phyloP scores from a whole-genome alignment of 176 grass and related monocot genomes.

The Oryza meyeriana region DNA sequence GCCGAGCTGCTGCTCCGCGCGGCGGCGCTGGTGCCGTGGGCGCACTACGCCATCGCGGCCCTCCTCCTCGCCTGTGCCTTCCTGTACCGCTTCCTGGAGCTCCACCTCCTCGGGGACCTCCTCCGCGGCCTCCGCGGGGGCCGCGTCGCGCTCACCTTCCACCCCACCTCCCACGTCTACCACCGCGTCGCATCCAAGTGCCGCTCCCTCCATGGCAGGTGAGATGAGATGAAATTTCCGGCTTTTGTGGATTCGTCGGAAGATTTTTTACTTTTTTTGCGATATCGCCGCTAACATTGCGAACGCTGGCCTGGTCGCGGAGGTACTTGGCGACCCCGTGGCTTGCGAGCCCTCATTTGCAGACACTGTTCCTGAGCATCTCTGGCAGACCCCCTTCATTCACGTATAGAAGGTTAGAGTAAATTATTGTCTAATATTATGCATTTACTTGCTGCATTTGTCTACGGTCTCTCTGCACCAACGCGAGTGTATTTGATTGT shows the following conservation, averaged over 20 bases:
- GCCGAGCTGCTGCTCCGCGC: conserved; percentile 56
- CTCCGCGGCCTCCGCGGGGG: conserved; percentile 60
- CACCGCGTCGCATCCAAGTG: conserved; percentile 70
- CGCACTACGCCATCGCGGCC: conserved; percentile 49
- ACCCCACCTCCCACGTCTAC: conserved; percentile 70
- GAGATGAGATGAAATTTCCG: not conserved
- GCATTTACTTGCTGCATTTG: not conserved
- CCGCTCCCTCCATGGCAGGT: conserved; percentile 87
- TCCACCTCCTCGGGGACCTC: conserved; percentile 61
- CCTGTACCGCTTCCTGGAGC: conserved; percentile 84
- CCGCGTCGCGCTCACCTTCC: conserved; percentile 73
- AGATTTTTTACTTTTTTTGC: not conserved
- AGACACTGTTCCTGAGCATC: conserved; percentile 80
- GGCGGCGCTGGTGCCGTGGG: conserved; percentile 41
- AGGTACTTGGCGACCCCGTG: conserved; percentile 93
- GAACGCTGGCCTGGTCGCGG: not conserved
- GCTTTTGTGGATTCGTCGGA: not conserved
- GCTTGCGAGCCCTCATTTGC: conserved; percentile 92
- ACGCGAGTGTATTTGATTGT: not conserved
- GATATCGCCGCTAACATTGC: not conserved
- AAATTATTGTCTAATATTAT: not conserved
- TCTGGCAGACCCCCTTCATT: conserved; percentile 59
- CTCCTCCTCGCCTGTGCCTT: conserved; percentile 39
- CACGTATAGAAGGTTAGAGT: conserved; percentile 64
- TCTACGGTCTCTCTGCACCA: not conserved